Conservation (phyloP, 768 basidiomycete genomes). For the Serendipita indica region DNA sequence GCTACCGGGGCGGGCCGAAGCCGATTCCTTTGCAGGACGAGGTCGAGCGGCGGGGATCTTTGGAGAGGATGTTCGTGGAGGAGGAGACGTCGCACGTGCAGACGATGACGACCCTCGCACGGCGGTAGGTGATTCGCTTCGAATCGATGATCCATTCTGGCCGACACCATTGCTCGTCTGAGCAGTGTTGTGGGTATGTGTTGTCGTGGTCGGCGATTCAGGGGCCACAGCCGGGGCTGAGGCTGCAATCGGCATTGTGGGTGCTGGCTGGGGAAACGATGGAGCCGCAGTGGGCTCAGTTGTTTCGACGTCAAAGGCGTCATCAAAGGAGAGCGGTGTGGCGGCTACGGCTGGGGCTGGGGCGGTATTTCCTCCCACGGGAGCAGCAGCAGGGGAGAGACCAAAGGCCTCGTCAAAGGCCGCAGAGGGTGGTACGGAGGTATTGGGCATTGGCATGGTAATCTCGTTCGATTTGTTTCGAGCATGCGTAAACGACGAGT, state of each 20-base stretch:
- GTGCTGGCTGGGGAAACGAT: conserved; percentile 12
- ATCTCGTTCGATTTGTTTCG: neutral
- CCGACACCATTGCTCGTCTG: conserved; percentile 15
- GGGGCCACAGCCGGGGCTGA: conserved; percentile 29
- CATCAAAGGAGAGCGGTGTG: conserved; percentile 29
- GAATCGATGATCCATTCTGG: conserved; percentile 30
- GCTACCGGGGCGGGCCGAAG: conserved; percentile 40
- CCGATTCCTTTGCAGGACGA: conserved; percentile 36
- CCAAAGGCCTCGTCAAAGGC: conserved; percentile 26
- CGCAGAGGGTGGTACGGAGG: conserved; percentile 15
- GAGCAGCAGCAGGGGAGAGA: conserved; percentile 14
- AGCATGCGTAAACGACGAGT: conserved; percentile 19
- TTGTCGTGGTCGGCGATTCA: conserved; percentile 17
- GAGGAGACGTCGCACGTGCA: conserved; percentile 27
- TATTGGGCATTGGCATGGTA: conserved; percentile 10
- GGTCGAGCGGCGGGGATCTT: conserved; percentile 42
- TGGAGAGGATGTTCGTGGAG: conserved; percentile 41
- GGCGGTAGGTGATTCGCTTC: conserved; percentile 17
- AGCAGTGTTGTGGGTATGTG: conserved; percentile 17
- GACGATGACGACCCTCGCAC: neutral
- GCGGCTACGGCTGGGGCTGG: conserved; percentile 16
- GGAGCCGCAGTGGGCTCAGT: conserved; percentile 15
- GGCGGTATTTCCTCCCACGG: too few species aligned
- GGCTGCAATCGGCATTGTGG: conserved; percentile 12
- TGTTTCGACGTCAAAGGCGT: conserved; percentile 28